Base-by-base conservation (phyloP, 1,284 basidiomycete genomes). In the Irpex rosettiformis region DNA sequence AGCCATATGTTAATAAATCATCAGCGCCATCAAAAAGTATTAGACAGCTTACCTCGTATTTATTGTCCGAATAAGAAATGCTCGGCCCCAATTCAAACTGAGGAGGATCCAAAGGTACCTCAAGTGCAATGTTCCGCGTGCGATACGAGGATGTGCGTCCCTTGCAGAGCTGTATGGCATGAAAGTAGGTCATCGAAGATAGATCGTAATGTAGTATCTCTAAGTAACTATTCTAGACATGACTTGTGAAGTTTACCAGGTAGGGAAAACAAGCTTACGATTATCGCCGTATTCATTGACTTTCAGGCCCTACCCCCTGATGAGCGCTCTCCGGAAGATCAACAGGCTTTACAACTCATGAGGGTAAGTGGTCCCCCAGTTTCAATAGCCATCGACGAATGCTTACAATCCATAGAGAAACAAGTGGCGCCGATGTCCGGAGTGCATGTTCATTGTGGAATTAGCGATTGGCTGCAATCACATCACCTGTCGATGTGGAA, bases 61-160 rank as follows among this genome's bases (percentile, higher is more conserved):
- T 77, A 75, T 57, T 77, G 76, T 58, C 76, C 76, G 1, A 76
- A 77, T 52, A 70, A 71, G 1, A 67, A 69, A 54, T 77, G 75
- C 57, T 77, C 76, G 2, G 69, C 69, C 1, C 65, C 73, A 2
- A 70, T 77, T 11, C 70, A 75, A 58, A 61, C 70, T n/a, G 70
- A 74, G 29, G 74, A 75, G 51, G 72, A 75, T 51, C 61, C 63
- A 4, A 69, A 74, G 0, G 68, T 74, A 22, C 71, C 73, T 10
- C 68, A 72, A 58, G 74, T 74, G 0, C 37, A 64, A 0, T 77
- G 76, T 58, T 74, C 75, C 0, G 68, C 67, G 22, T 77, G 76
- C 58, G 59, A 65, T 27, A 52, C 64, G 53, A 47, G 69, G 3
- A 70, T 77, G 56, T 77, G 76, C 64, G 70, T 75, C 0, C 66